Conservation (phyloP, 352 stramenopile species). For the Globisporangium lucens region DNA sequence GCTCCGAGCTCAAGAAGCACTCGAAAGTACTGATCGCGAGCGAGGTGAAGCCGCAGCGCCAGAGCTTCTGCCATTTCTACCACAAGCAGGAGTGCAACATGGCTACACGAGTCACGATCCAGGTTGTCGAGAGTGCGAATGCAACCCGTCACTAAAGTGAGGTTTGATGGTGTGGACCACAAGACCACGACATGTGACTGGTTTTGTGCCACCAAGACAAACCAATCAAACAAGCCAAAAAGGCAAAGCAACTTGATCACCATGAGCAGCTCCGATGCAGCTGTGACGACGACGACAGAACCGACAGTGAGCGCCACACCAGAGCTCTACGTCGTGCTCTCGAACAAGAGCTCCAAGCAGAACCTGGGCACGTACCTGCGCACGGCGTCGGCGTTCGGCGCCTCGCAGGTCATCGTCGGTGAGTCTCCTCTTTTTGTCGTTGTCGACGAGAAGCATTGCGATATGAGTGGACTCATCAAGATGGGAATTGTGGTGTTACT, state of each 20-base stretch:
- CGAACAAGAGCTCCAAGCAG: conserved; percentile 66
- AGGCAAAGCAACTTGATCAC: neutral
- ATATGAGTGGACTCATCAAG: conserved; percentile 2
- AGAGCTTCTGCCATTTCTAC: conserved; percentile 72
- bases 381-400: conserved; percentile 69
- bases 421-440: conserved; percentile 10
- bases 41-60: conserved; percentile 28
- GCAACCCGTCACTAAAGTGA: conserved; percentile 12
- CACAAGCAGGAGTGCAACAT: conserved; percentile 48
- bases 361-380: conserved; percentile 80
- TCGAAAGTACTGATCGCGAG: conserved; percentile 63
- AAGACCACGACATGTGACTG: neutral
- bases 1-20: conserved; percentile 36
- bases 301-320: neutral
- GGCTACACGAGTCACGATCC: conserved; percentile 30
- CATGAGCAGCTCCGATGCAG: conserved; percentile 13
- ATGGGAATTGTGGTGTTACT: neutral
- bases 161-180: conserved; percentile 1
- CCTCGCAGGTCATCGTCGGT: conserved; percentile 75
- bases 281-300: conserved; percentile 7
- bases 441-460: neutral
- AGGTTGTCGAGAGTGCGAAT: conserved; percentile 11
- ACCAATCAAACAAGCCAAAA: conserved; percentile 1
- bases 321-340: conserved; percentile 72
- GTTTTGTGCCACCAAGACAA: neutral